Conservation (phyloP, 2,329 filamentous ascomycete genomes). For the Arachnomyces sp. region DNA sequence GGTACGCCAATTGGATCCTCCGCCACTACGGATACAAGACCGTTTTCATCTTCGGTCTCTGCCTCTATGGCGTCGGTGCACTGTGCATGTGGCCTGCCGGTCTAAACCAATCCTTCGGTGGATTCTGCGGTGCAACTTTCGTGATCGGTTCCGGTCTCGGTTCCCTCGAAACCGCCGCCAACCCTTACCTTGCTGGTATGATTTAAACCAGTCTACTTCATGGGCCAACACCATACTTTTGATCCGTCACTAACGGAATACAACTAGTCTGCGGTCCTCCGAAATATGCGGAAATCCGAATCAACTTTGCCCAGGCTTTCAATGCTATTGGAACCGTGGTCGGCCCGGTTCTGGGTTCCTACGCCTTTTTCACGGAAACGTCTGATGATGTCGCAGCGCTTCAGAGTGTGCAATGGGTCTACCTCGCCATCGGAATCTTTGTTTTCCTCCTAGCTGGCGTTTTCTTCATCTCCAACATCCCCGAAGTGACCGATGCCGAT, state of each 20-base stretch:
- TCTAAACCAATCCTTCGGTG: conserved; percentile 63
- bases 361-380: conserved; percentile 63
- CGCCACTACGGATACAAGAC: conserved; percentile 70
- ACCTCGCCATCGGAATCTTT: conserved; percentile 69
- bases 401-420: conserved; percentile 68
- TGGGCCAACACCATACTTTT: background rate
- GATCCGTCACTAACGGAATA: conserved; percentile 9
- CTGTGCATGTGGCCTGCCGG: conserved; percentile 81
- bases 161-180: conserved; percentile 69
- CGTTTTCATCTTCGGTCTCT: conserved; percentile 69
- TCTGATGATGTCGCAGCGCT: conserved; percentile 52
- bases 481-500: conserved; percentile 65
- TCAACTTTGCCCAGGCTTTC: conserved; percentile 71
- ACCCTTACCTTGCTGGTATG: conserved; percentile 61
- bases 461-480: conserved; percentile 62
- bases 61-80: conserved; percentile 62
- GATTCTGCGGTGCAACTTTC: conserved; percentile 65
- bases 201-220: background rate
- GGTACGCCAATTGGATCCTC: conserved; percentile 53
- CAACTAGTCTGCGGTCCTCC: conserved; percentile 65
- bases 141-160: conserved; percentile 67
- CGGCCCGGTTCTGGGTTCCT: conserved; percentile 64
- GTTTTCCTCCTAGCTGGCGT: conserved; percentile 58
- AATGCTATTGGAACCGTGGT: conserved; percentile 69
- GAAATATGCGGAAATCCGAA: conserved; percentile 64